These are phyloP conservation scores for Fusarium longipes DNA, from an alignment of 2,329 filamentous ascomycete species.

Conservation along the genomic window DNA sequence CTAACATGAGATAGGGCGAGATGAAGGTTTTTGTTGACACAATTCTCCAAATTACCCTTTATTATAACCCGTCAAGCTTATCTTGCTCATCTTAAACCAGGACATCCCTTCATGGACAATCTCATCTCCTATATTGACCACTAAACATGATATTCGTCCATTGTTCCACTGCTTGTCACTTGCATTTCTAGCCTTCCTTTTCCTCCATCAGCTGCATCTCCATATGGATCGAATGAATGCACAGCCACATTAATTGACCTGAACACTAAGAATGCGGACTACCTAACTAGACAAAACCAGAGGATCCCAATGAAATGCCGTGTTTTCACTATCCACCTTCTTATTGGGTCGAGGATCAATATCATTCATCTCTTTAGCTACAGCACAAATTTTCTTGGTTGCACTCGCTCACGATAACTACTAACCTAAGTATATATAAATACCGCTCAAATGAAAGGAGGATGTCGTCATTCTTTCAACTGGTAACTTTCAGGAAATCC, in stretches of 20 bases:
- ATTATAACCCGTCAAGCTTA: too few relatives aligned
- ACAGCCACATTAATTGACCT: constrained; percentile 39
- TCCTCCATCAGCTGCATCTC: constrained; percentile 30
- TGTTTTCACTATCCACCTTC: not conserved
- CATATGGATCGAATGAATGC: constrained; percentile 25
- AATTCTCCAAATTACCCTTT: not conserved
- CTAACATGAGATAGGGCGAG: constrained; percentile 2
- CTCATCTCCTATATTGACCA: constrained; percentile 15
- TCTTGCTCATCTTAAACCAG: not conserved
- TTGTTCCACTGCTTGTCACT: not conserved
- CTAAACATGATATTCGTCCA: not conserved
- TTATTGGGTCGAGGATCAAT: constrained; percentile 8
- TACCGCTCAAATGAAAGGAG: not conserved
- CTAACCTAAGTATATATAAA: too few relatives aligned
- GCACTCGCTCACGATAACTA: too few relatives aligned
- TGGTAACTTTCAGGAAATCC: too few relatives aligned
- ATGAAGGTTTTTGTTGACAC: constrained; percentile 24
- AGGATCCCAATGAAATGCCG: not conserved
- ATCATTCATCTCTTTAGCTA: too few relatives aligned
- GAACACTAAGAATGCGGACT: constrained; percentile 22
- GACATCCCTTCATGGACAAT: constrained; percentile 17
- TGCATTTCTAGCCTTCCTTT: constrained; percentile 21
- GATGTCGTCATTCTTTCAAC: not conserved
- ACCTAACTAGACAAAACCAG: constrained; percentile 5
- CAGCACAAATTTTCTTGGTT: too few relatives aligned